Base-by-base conservation (phyloP, 2,329 filamentous ascomycete genomes). In the Penicillium brevicompactum region DNA sequence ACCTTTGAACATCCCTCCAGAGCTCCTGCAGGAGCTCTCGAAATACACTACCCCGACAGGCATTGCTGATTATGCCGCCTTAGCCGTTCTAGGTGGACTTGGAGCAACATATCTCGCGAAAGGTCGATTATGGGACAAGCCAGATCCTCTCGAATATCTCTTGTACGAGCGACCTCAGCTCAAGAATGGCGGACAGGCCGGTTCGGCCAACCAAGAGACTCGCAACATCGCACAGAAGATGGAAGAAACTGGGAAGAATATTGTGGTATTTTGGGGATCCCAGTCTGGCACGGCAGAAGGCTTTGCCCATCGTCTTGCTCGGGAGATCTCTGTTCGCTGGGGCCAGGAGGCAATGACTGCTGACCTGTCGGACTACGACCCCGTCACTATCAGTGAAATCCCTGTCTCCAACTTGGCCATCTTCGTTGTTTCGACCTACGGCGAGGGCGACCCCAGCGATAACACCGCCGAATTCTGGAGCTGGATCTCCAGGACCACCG, bases 201-300 rank as follows among this genome's bases (percentile, higher is more conserved):
- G 58, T 7, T 42, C 59, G 24, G 46, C 53, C 22, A 52, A 46
- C n/a, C 71, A 70, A 49, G 70, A 71, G 34, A 80, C 78, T 0
- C 73, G 79, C 42, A 75, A 83, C 57, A 76, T 83, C 55, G 75
- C 76, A 0, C 69, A 77, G 53, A 75, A 74, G 43, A 62, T 80
- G 10, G 68, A 72, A 30, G 73, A 80, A 53, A 68, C 71, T 1
- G 66, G 66, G 14, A 66, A 69, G 79, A 94, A 96, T 77, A 92
- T 91, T 69, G 86, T 96, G 60, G 86, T 96, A 67, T 94, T 97
- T 80, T 97, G 95, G 74, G 92, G 92, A 62, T 96, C 92, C 22
- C 92, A 97, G 78, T 96, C 92, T 14, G 92, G 92, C 62, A 97
- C 92, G 22, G 92, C 92, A 42, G 92, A 97, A 78, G 91, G 96